Conservation (phyloP, 2,329 filamentous ascomycete species). For the Penicillium sp. region DNA sequence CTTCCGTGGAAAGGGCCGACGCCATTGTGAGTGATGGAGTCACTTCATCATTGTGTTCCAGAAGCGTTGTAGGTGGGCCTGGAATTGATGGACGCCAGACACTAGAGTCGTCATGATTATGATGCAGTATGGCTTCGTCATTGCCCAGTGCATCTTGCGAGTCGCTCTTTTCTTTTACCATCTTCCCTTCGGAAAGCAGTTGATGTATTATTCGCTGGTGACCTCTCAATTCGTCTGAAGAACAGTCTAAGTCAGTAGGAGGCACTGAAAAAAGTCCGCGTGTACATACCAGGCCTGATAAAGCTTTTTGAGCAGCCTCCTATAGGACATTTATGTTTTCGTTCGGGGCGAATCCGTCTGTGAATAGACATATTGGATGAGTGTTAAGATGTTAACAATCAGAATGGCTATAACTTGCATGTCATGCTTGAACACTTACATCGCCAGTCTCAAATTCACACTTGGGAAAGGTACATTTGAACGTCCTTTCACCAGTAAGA, state of each 20-base stretch:
- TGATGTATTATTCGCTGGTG: constrained; percentile 40
- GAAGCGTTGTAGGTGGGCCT: too few relatives aligned
- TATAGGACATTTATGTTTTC: constrained; percentile 44
- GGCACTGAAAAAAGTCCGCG: not conserved
- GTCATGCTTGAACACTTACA: constrained; percentile 31
- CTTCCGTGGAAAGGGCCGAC: too few relatives aligned
- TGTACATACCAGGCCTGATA: constrained; percentile 43
- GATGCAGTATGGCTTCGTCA: too few relatives aligned
- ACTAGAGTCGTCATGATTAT: too few relatives aligned
- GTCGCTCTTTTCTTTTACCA: too few relatives aligned
- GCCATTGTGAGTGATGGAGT: too few relatives aligned
- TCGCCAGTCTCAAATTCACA: constrained; percentile 48
- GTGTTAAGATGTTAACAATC: constrained; percentile 23
- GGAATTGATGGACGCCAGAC: too few relatives aligned
- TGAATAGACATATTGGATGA: constrained; percentile 51
- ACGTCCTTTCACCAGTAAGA: constrained; percentile 48
- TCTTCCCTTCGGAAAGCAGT: too few relatives aligned
- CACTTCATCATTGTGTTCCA: too few relatives aligned
- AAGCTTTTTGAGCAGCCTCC: constrained; percentile 47
- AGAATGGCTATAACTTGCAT: not conserved
- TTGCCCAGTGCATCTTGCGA: too few relatives aligned
- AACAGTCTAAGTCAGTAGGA: not conserved
- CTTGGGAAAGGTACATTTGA: constrained; percentile 46
- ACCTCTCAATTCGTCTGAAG: constrained; percentile 44
- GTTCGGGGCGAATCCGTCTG: constrained; percentile 43